phyloP scores from a whole-genome alignment of 2,329 filamentous ascomycete species.

The Ceratocystis colombiana region DNA sequence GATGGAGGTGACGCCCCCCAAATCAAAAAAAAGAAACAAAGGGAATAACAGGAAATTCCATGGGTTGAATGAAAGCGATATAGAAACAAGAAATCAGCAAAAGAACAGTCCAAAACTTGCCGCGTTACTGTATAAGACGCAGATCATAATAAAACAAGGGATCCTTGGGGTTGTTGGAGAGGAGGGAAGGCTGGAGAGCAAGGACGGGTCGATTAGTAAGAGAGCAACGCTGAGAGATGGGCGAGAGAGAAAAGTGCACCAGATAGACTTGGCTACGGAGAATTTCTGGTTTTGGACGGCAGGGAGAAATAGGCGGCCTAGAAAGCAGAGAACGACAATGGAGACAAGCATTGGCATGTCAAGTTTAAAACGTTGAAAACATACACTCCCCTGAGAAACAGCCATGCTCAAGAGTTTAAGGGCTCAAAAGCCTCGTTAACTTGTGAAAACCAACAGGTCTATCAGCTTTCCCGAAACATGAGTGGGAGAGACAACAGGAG shows the following conservation, averaged over 20 bases:
- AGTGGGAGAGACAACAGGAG: not conserved
- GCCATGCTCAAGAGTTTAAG: not conserved
- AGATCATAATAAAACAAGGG: conserved; percentile 8
- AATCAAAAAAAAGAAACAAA: not conserved
- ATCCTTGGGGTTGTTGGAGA: not conserved
- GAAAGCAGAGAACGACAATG: not conserved
- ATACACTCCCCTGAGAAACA: not conserved
- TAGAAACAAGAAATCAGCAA: not conserved
- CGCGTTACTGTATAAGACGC: conserved; percentile 1
- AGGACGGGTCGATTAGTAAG: not conserved
- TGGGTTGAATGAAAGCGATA: not conserved
- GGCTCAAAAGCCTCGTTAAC: not conserved
- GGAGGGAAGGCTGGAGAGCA: not conserved
- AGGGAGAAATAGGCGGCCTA: not conserved
- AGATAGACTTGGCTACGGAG: not conserved
- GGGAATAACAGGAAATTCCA: not conserved
- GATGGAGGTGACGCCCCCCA: not conserved
- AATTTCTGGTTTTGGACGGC: not conserved
- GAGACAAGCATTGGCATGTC: not conserved
- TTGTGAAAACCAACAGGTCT: not conserved
- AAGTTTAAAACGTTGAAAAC: not conserved
- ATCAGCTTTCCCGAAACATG: not conserved
- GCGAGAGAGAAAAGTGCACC: no score
- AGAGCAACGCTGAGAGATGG: not conserved
- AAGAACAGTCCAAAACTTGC: not conserved